Base-by-base conservation (phyloP, 2,329 filamentous ascomycete species). In the Penicillium vulpinum region DNA sequence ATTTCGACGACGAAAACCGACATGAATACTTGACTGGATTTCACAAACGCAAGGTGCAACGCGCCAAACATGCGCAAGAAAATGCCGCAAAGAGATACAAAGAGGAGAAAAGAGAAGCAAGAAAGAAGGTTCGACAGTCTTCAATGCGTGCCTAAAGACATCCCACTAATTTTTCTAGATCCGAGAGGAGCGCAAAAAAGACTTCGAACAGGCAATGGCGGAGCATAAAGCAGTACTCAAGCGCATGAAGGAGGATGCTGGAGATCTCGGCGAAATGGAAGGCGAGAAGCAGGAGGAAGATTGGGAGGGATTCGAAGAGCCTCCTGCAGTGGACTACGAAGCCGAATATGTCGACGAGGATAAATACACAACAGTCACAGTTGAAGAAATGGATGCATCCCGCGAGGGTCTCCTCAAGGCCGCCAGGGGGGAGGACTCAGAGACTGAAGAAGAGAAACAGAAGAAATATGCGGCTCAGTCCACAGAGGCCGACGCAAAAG, bases 301-400 rank as follows among this genome's bases (percentile, higher is more conserved):
- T 65, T 92, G 88, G 86, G 80, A 80, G 50, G 90, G 88, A 0
- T 81, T 92, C 51, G 78, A 68, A 35, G 75, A 77, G 18, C 75
- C 73, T 38, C 81, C 85, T 22, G 77, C 77, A 7, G 75, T 94
- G 43, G 87, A 95, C 70, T 87, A 91, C 65, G 90, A 96, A 72
- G 92, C 93, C 64, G 92, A 97, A 74, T 99, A 97, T 76, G 85
- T 97, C 63, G 94, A 99, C 73, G 94, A 97, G 73, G 93, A 97
- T 74, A 90, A 89, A 71, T 97, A 91, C 73, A 97, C 94, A 0
- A 96, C 91, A 0, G 94, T 99, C 26, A 97, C 91, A 0, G 87
- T 99, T 1, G 93, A 97, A 73, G 88, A 90, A 11, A 91, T 99
- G 64, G 88, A 88, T 61, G 84, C 95, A 16, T 88, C 89, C 13